Base-by-base conservation (phyloP, 1,284 basidiomycete species). In the Ustilago esculenta region DNA sequence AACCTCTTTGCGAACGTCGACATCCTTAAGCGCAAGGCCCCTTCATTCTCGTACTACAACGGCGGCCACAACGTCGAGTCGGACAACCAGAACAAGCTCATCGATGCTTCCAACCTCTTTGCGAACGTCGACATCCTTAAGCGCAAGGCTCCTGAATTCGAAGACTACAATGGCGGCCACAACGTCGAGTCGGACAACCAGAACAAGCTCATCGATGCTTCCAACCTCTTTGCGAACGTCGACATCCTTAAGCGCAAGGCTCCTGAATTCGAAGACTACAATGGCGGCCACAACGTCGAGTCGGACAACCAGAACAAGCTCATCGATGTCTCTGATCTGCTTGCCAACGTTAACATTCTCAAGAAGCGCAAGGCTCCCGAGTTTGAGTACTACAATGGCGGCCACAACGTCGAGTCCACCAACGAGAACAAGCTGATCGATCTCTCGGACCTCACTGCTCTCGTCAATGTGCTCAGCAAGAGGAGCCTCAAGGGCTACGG, bases 401-500 rank as follows among this genome's bases (percentile, higher is more conserved):
- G 65, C 4, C 65, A 68, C 65, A 64, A 69, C 27, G 55, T 64
- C 25, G 50, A 50, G 47, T 58, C 59, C 15, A 47, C 39, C 51
- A 60, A 47, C 67, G 60, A 59, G 60, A 70, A 65, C 67, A 70
- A 70, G 67, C 33, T 65, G 32, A 53, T 64, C 30, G 61, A 70
- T 30, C 52, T 65, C 33, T 60, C 56, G 14, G 61, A 58, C 33
- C 33, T 70, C 17, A 70, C 50, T 25, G 57, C 63, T 24, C 51
- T 68, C 32, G 57, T 68, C 53, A 68, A 53, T 46, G 59, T 63
- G 9, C 56, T 70, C 21, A 53, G 56, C 56, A 66, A 57, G 57
- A 47, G 63, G 39, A 48, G 50, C 43, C 37, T 51, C 37, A 56
- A 52, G 48, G 52, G 47, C 8, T 60, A 67, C 50, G 54, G 55